phyloP scores from a whole-genome alignment of 2,329 filamentous ascomycete species.

The Neophaeococcomyces aloes region DNA sequence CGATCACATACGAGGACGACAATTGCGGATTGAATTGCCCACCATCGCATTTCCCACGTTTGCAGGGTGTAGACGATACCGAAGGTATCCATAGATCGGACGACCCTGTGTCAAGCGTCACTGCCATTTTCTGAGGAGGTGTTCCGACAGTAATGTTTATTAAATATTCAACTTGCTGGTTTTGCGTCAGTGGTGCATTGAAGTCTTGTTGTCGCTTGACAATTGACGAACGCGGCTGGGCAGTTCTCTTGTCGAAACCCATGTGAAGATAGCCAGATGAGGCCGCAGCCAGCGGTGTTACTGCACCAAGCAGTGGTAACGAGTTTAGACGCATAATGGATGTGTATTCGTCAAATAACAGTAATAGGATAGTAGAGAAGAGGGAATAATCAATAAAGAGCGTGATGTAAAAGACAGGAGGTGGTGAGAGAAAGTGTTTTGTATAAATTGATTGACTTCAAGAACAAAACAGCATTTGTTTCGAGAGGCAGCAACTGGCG shows the following conservation, averaged over 20 bases:
- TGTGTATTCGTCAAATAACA: neutral
- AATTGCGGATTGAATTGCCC: slow-evolving; percentile 10
- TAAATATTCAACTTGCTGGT: slow-evolving; percentile 11
- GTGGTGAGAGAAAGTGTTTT: too few relatives aligned
- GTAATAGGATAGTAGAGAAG: neutral
- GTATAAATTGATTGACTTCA: too few relatives aligned
- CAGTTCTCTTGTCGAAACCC: neutral
- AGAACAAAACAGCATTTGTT: too few relatives aligned
- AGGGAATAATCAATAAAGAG: neutral
- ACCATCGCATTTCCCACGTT: slow-evolving; percentile 12
- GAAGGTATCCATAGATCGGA: slow-evolving; percentile 59
- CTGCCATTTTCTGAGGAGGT: slow-evolving; percentile 42
- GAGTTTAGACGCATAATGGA: neutral
- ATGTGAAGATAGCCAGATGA: slow-evolving; percentile 2
- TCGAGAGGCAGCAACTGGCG: too few relatives aligned
- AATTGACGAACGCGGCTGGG: neutral
- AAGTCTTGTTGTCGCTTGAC: neutral
- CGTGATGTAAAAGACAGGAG: neutral
- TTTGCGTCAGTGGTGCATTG: neutral
- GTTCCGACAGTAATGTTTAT: slow-evolving; percentile 40
- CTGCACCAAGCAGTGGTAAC: neutral
- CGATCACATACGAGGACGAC: slow-evolving; percentile 13
- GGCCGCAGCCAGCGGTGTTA: neutral
- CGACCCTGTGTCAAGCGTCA: slow-evolving; percentile 53
- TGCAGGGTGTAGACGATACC: slow-evolving; percentile 20